Base-by-base conservation (phyloP, 1,284 basidiomycete species). In the Psilocybe mexicana region DNA sequence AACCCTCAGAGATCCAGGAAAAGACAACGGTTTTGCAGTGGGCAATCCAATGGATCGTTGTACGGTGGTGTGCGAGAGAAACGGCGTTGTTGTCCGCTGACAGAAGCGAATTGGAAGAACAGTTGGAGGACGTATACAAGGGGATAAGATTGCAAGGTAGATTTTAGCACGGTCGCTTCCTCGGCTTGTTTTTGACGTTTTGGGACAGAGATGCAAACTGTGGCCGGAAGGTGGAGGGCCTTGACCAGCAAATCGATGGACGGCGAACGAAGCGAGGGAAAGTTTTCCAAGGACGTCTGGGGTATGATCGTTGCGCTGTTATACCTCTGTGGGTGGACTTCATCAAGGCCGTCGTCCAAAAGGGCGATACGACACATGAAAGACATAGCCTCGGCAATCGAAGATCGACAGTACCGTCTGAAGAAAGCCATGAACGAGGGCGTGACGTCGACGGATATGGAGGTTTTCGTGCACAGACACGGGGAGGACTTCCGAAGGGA, bases 181-280 rank as follows among this genome's bases (percentile, higher is more conserved):
- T 18, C 14, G n/a, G 28, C 11, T 18, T 14, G 7, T 10, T 7
- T 8, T 23, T 26, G 36, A 18, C 23, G 28, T 36, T 2, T 10
- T n/a, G 1, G 1, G 10, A 14, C 51, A 85, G 82, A 80, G 61
- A 67, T 72, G 5, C 81, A 79, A 63, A 68, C 78, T 0, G 72
- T 83, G 8, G 69, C 79, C 3, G 80, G 79, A 43, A 72, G 77
- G 48, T 85, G 83, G 83, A 75, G 81, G 52, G 73, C 79, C 24
- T 62, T 84, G 54, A 76, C 79, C 43, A 75, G 74, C 60, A 67
- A 67, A 36, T 72, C 80, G 38, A 65, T 73, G 28, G 72, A 28
- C 6, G 51, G 40, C 18, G 18, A 18, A 10, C 40, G 18, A 18
- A 12, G 70, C 67, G 47, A 55, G 75, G 11, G 51, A 24, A 58